phyloP scores from a whole-genome alignment of 139 green algal species.

The Picocystis salinarum region DNA sequence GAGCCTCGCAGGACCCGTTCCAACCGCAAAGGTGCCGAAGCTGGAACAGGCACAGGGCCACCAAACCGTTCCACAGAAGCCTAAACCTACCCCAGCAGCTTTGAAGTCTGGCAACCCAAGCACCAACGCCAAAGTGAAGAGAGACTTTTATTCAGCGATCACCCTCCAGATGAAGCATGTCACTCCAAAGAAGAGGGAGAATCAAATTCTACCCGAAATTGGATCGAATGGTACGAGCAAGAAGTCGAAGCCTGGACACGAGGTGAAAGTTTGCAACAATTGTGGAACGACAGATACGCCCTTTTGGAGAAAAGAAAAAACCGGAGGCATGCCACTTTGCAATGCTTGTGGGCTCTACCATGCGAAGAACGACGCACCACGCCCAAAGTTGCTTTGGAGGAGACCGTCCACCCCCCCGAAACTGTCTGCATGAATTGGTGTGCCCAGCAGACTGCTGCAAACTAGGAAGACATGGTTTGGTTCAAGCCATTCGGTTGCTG shows the following conservation, averaged over 20 bases:
- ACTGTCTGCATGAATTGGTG: too few relatives aligned
- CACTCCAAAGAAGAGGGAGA: not conserved
- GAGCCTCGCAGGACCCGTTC: too few relatives aligned
- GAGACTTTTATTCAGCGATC: too few relatives aligned
- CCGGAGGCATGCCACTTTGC: constrained; percentile 63
- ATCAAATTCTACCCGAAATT: not conserved
- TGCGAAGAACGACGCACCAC: constrained; percentile 75
- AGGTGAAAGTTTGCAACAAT: constrained; percentile 71
- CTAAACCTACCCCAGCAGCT: not conserved
- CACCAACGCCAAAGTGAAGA: not conserved
- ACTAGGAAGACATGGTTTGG: too few relatives aligned
- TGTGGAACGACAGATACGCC: constrained; percentile 66
- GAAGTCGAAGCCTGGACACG: not conserved
- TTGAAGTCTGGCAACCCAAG: not conserved
- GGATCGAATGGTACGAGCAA: too few relatives aligned
- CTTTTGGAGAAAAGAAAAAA: constrained; percentile 87
- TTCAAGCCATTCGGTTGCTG: too few relatives aligned
- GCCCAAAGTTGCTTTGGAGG: constrained; percentile 74
- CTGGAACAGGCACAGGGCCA: not conserved
- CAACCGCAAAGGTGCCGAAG: not conserved
- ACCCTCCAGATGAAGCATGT: too few relatives aligned
- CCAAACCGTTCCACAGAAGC: not conserved
- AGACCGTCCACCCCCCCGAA: too few relatives aligned
- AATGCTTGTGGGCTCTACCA: constrained; percentile 90
- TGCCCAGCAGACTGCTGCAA: too few relatives aligned